phyloP scores from a whole-genome alignment of 2,329 filamentous ascomycete genomes.

The Fusarium denticulatum region DNA sequence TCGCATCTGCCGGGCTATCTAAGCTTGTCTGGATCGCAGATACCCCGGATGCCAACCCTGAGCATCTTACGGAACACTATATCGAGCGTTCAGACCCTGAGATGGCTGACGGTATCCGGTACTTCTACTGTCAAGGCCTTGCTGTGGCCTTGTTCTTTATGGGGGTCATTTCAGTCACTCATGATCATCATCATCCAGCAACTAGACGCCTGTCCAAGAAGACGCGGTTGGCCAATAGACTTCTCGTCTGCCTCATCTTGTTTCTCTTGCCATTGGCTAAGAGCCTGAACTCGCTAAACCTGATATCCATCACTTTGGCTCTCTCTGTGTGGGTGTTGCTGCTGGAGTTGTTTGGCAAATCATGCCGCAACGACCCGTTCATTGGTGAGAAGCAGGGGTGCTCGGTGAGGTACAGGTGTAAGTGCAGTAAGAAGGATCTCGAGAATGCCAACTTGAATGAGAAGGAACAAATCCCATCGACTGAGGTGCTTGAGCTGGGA shows the following conservation, averaged over 20 bases:
- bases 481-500: slow-evolving; percentile 38
- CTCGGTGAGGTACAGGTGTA: slow-evolving; percentile 54
- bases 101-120: slow-evolving; percentile 64
- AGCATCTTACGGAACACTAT: slow-evolving; percentile 63
- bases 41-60: slow-evolving; percentile 56
- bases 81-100: slow-evolving; percentile 58
- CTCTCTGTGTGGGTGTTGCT: slow-evolving; percentile 58
- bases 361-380: slow-evolving; percentile 56
- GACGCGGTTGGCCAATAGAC: slow-evolving; percentile 61
- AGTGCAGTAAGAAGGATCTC: slow-evolving; percentile 52
- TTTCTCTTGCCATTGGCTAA: slow-evolving; percentile 64
- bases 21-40: slow-evolving; percentile 69
- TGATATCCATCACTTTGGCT: slow-evolving; percentile 57
- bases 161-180: slow-evolving; percentile 62
- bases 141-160: slow-evolving; percentile 65
- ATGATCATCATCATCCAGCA: slow-evolving; percentile 64
- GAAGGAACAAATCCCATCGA: slow-evolving; percentile 42
- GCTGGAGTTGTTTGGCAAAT: slow-evolving; percentile 61
- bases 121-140: slow-evolving; percentile 72
- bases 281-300: slow-evolving; percentile 55
- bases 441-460: slow-evolving; percentile 43
- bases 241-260: slow-evolving; percentile 60
- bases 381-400: slow-evolving; percentile 50
- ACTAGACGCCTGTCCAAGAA: slow-evolving; percentile 60
- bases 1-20: slow-evolving; percentile 66